Evolutionary conservation across 2,329 filamentous ascomycete genomes (phyloP), one percentile per base, ranked within the genome.

Genomic region (Phoma sp.): DNA sequence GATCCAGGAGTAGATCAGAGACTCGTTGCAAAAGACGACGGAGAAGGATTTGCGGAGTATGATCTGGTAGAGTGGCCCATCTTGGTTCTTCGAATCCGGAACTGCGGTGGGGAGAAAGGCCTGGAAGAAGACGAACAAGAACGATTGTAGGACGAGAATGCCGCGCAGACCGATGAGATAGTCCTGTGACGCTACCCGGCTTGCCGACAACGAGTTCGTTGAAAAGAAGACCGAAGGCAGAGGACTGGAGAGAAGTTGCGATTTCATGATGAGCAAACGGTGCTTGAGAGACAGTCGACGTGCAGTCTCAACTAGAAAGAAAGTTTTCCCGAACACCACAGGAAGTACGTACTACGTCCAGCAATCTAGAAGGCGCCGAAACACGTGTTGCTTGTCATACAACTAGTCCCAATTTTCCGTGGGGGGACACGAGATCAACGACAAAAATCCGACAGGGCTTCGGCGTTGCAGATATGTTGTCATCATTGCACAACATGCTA

Each of bases 121-220:
- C 39, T 75, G 69, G 39, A 82, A 76, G 62, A 80, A 82, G 37
- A 76, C 67, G 67, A 78, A 81, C 37, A 80, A 57, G 43, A 81
- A 79, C 10, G 75, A 74, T 55, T 77, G 66, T 12, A 81, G 60
- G 6, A 75, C 75, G 17, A 81, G 61, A n/a, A 80, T 58, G 29
- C 78, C 78, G 31, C 77, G 75, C 24, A 81, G 64, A n/a, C 78
- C 79, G 29, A 77, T 62, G 17, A 81, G 72, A 49, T 80, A 75
- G 51, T 73, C 64, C 51, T 72, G 70, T 15, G 61, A 66, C 10
- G 62, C 48, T 6, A 61, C 50, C 15, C 43, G 58, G 41, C 36
- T 44, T 6, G 62, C 52, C 21, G 56, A 48, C 24, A 58, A 37
- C 7, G 48, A 57, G 27, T 43, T 51, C 7, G 57, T 50, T 1